Percentiles rank a stretch among this genome's conserved stretches.
phyloP scores from a whole-genome alignment of 345 rosid species.

The Angophora floribunda region DNA sequence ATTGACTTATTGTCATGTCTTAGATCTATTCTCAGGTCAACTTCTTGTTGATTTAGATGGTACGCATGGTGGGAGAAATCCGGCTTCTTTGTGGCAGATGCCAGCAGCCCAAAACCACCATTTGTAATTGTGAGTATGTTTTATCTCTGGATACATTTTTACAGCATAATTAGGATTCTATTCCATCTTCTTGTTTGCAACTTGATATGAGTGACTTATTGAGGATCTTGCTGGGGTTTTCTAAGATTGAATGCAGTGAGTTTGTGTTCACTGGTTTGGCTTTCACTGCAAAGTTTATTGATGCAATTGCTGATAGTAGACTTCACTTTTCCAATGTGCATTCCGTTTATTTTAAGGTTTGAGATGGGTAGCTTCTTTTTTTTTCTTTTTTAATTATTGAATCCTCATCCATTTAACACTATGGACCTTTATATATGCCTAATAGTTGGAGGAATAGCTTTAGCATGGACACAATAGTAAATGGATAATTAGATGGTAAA shows the following conservation, averaged over 20 bases:
- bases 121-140: constrained; percentile 55
- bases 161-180: neutral
- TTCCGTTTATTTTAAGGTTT: neutral
- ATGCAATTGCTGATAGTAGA: neutral
- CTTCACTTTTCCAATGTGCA: neutral
- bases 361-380: neutral
- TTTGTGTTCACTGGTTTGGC: neutral
- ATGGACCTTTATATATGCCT: neutral
- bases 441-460: neutral
- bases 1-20: neutral
- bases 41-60: constrained; percentile 50
- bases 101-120: constrained; percentile 64
- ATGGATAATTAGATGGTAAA: neutral
- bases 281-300: neutral
- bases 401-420: neutral
- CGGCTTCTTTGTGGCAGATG: constrained; percentile 59
- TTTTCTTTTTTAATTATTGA: neutral
- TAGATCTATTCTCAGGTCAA: neutral
- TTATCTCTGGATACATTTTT: neutral
- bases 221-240: neutral
- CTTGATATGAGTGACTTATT: neutral
- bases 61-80: constrained; percentile 91
- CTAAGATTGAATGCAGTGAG: neutral
- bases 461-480: neutral
- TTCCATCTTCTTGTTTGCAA: neutral